Conservation (phyloP, 2,329 filamentous ascomycete genomes). For the Aureobasidium melanogenum region DNA sequence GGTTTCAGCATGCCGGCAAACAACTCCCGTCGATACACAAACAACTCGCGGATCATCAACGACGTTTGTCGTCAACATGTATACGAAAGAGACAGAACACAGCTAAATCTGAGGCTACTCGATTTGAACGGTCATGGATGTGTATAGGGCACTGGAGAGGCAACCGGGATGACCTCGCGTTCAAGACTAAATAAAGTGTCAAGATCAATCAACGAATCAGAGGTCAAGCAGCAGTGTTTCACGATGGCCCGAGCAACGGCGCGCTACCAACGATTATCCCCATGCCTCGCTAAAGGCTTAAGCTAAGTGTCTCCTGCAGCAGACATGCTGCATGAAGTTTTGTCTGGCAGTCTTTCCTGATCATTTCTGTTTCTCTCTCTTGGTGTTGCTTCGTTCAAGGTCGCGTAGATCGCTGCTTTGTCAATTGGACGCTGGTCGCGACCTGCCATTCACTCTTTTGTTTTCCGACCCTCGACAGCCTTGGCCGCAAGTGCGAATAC, state of each 20-base stretch:
- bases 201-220: background rate
- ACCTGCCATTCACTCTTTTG: background rate
- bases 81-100: background rate
- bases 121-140: background rate
- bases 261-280: slow-evolving; percentile 3
- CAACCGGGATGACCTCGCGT: background rate
- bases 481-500: background rate
- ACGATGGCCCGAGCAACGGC: background rate
- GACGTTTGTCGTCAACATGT: background rate
- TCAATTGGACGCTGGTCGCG: slow-evolving; percentile 7
- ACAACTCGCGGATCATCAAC: background rate
- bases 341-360: background rate
- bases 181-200: background rate
- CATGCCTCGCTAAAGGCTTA: slow-evolving; percentile 9
- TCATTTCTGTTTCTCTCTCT: background rate
- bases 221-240: background rate
- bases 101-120: background rate
- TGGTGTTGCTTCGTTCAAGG: background rate
- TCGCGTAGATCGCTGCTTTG: slow-evolving; percentile 9
- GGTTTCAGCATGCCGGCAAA: background rate
- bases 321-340: background rate
- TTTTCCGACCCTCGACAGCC: background rate
- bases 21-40: background rate
- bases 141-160: background rate
- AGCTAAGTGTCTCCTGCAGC: slow-evolving; percentile 3